A percentile compares a stretch with the other conserved stretches of the same genome.
Evolutionary conservation across 2,329 filamentous ascomycete species (phyloP).

Genomic region (Fonsecaea multimorphosa): DNA sequence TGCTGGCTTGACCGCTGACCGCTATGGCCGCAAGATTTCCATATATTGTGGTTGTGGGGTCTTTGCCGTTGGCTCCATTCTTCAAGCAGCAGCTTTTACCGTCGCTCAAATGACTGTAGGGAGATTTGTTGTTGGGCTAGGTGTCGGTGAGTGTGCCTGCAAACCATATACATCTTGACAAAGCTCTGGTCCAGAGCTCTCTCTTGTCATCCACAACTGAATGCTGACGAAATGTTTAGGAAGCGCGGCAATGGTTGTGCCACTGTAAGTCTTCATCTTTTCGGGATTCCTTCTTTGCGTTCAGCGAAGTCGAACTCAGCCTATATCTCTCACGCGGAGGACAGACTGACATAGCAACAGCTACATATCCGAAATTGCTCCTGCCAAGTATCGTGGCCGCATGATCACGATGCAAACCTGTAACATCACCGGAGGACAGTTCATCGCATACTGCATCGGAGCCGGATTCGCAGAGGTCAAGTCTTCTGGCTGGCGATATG

Average conservation of each 20-base stretch:
- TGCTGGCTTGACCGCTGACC: constrained; percentile 59
- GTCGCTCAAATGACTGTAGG: constrained; percentile 54
- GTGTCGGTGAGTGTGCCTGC: constrained; percentile 40
- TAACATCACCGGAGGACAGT: constrained; percentile 85
- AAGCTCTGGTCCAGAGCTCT: not conserved
- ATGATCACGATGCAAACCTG: constrained; percentile 62
- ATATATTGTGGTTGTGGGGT: constrained; percentile 54
- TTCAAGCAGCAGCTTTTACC: constrained; percentile 48
- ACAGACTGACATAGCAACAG: constrained; percentile 5
- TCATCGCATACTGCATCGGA: constrained; percentile 81
- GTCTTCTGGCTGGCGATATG: constrained; percentile 78
- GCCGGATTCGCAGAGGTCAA: constrained; percentile 69
- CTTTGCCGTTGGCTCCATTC: constrained; percentile 51
- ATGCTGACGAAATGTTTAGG: constrained; percentile 38
- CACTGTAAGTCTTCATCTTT: constrained; percentile 45
- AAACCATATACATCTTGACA: not conserved
- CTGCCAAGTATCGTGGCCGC: constrained; percentile 28
- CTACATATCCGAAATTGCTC: constrained; percentile 26
- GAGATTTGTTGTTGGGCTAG: constrained; percentile 54
- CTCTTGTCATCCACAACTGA: not conserved
- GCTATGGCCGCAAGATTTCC: constrained; percentile 54
- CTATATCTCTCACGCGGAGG: not conserved
- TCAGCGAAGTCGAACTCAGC: not conserved
- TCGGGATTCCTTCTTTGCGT: not conserved
- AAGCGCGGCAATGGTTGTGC: constrained; percentile 73